A percentile compares a stretch with the other conserved stretches of the same genome.
phyloP scores from a whole-genome alignment of 768 basidiomycete species.

The Punctularia strigosozonata region DNA sequence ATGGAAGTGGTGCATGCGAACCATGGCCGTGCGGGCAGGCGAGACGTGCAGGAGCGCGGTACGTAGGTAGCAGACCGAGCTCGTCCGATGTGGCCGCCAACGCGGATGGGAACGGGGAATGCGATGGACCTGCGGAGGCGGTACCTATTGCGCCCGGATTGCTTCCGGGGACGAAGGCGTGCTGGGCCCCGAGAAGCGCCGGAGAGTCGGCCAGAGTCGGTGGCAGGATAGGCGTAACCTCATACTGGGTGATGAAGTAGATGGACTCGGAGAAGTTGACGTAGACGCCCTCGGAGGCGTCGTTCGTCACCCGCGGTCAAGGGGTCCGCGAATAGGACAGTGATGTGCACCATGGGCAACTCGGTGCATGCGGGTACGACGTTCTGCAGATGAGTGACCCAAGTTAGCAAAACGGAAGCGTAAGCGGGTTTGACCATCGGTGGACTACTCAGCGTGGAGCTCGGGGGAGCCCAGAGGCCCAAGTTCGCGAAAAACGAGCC shows the following conservation, averaged over 20 bases:
- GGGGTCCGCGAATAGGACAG: slow-evolving; percentile 18
- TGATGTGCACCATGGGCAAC: slow-evolving; percentile 45
- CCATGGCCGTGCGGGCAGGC: slow-evolving; percentile 31
- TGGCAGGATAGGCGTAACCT: no score
- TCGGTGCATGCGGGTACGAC: slow-evolving; percentile 25
- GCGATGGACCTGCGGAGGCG: no score
- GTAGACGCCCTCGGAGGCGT: neutral
- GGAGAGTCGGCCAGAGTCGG: no score
- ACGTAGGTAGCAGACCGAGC: slow-evolving; percentile 6
- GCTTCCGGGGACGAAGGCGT: no score
- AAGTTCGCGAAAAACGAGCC: slow-evolving; percentile 58
- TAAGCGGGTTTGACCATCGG: slow-evolving; percentile 1
- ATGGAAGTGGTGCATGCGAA: slow-evolving; percentile 47
- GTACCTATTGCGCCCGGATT: no score
- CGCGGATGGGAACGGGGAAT: no score
- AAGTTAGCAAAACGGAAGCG: slow-evolving; percentile 33
- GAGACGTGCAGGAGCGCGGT: slow-evolving; percentile 47
- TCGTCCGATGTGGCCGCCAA: neutral
- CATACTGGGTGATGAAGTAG: no score
- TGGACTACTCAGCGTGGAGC: slow-evolving; percentile 42
- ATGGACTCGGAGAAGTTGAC: no score
- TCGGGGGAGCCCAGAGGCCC: slow-evolving; percentile 51
- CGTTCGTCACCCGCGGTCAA: neutral
- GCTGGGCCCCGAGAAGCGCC: no score
- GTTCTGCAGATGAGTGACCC: slow-evolving; percentile 42